Evolutionary conservation across 176 grass and related monocot genomes (phyloP).

Genomic region (Panicum miliaceum): DNA sequence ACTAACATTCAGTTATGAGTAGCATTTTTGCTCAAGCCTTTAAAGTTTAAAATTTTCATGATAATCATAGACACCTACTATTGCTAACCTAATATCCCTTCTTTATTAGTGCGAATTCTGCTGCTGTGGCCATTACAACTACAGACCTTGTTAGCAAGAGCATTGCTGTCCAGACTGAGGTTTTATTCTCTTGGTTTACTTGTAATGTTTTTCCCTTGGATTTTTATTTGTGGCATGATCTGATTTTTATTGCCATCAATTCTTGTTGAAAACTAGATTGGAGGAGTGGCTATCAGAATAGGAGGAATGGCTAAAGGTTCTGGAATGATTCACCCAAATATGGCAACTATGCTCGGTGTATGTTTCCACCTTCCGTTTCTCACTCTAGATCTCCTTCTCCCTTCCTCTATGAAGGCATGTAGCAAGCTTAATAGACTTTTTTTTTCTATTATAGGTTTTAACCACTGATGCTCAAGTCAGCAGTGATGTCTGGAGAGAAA

Average conservation of each 20-base stretch:
- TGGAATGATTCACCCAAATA: conserved; percentile 99
- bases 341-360: conserved; percentile 99
- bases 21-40: not conserved
- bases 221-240: conserved; percentile 26
- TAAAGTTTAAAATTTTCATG: conserved; percentile 27
- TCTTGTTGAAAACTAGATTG: conserved; percentile 67
- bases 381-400: not conserved
- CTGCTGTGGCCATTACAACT: conserved; percentile 94
- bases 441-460: conserved; percentile 72
- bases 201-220: not conserved
- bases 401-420: conserved; percentile 7
- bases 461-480: conserved; percentile 89
- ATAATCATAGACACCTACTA: conserved; percentile 1
- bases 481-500: conserved; percentile 84
- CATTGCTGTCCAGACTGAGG: conserved; percentile 88
- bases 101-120: conserved; percentile 67
- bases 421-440: conserved; percentile 28
- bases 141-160: conserved; percentile 99
- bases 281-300: conserved; percentile 84
- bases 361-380: conserved; percentile 35
- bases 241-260: conserved; percentile 21
- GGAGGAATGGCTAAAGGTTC: conserved; percentile 99
- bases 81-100: conserved; percentile 18
- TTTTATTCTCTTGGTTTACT: conserved; percentile 50
- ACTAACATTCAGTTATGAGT: conserved; percentile 7